Evolutionary conservation across 306 rosid genomes (phyloP).

Genomic region (Pyrus betulifolia): DNA sequence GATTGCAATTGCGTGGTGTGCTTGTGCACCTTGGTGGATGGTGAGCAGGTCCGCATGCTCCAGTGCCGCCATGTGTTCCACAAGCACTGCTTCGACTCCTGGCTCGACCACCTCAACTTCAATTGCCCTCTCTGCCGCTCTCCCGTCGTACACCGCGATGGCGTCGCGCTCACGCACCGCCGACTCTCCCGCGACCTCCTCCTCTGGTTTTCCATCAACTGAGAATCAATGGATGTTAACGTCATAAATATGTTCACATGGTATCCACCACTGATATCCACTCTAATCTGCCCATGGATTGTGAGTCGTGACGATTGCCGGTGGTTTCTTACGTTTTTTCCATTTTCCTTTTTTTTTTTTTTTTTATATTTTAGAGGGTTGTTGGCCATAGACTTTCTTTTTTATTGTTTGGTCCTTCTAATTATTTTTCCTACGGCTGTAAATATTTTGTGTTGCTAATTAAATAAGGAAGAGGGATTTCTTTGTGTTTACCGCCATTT

Average conservation of each 20-base stretch:
- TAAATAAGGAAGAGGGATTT: background rate
- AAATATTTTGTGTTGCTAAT: background rate
- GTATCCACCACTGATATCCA: background rate
- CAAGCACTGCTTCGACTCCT: constrained; percentile 67
- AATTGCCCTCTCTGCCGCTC: constrained; percentile 85
- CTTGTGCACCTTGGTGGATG: constrained; percentile 31
- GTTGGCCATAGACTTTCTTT: constrained; percentile 11
- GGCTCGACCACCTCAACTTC: constrained; percentile 69
- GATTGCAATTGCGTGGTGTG: constrained; percentile 58
- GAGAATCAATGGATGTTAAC: background rate
- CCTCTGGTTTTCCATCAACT: constrained; percentile 51
- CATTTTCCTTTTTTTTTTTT: background rate
- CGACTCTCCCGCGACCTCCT: constrained; percentile 45
- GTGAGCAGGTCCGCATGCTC: constrained; percentile 65
- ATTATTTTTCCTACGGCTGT: constrained; percentile 16
- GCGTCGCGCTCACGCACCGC: constrained; percentile 41
- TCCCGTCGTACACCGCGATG: constrained; percentile 36
- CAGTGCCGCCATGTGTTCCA: constrained; percentile 80
- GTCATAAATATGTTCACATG: background rate
- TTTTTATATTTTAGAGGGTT: constrained; percentile 6
- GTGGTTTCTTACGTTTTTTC: background rate
- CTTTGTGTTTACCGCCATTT: background rate
- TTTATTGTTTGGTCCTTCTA: background rate
- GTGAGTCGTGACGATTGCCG: constrained; percentile 1
- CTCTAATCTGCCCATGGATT: constrained; percentile 7